phyloP scores from a whole-genome alignment of 2,329 filamentous ascomycete genomes.

The Biscogniauxia sp. region DNA sequence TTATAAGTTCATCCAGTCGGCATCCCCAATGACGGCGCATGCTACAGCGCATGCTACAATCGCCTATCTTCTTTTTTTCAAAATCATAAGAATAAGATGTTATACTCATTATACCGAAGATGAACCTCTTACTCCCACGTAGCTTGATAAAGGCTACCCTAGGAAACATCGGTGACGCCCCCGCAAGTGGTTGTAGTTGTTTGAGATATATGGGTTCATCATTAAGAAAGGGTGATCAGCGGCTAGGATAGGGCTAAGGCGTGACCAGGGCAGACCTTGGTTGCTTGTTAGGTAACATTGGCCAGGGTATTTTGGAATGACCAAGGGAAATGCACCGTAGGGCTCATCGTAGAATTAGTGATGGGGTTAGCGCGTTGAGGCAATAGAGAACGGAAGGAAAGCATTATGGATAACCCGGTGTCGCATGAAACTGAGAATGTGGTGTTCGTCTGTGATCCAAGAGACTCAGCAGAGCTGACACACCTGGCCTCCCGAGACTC shows the following conservation, averaged over 20 bases:
- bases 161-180: conserved; percentile 6
- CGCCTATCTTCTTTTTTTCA: neutral
- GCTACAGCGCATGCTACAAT: neutral
- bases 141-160: neutral
- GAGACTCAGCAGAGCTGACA: conserved; percentile 23
- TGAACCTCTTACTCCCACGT: neutral
- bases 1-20: neutral
- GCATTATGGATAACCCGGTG: neutral
- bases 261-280: conserved; percentile 25
- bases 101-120: neutral
- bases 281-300: conserved; percentile 15
- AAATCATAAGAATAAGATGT: neutral
- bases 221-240: conserved; percentile 46
- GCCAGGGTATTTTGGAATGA: conserved; percentile 24
- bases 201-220: conserved; percentile 47
- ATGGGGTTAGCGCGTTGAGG: conserved; percentile 1
- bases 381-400: conserved; percentile 10
- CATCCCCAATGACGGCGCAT: neutral
- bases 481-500: conserved; percentile 5
- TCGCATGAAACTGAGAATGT: conserved; percentile 17
- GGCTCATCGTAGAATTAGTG: conserved; percentile 9
- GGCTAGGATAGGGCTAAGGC: conserved; percentile 33
- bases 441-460: conserved; percentile 15
- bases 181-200: conserved; percentile 35
- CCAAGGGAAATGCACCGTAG: conserved; percentile 13